Evolutionary conservation across 257 asterid genomes (phyloP).

Genomic region (Gentiana straminea): DNA sequence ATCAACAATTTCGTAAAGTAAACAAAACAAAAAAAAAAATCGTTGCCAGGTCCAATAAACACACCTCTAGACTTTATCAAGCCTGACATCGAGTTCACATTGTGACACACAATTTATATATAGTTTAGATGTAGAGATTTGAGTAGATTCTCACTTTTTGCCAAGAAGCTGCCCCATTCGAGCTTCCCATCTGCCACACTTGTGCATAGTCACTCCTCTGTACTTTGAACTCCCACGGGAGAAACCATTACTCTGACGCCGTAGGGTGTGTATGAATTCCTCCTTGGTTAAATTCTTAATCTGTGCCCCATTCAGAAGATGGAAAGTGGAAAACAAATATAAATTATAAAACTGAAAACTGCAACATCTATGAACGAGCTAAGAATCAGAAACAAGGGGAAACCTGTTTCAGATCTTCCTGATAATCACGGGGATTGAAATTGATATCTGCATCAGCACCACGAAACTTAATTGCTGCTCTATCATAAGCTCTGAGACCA

Average conservation of each 20-base stretch:
- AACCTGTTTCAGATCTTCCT: constrained; percentile 35
- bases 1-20: not conserved
- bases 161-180: constrained; percentile 93
- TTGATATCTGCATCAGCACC: constrained; percentile 41
- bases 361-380: too few relatives aligned
- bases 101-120: not conserved
- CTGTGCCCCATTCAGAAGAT: constrained; percentile 21
- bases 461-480: constrained; percentile 40
- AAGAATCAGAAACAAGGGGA: too few relatives aligned
- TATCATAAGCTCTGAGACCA: constrained; percentile 32
- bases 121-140: not conserved
- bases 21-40: not conserved
- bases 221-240: constrained; percentile 93
- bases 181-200: constrained; percentile 97
- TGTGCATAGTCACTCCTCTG: constrained; percentile 91
- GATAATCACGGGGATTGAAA: constrained; percentile 28
- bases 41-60: constrained; percentile 10
- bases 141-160: constrained; percentile 49
- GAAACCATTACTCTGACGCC: constrained; percentile 88
- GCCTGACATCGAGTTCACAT: not conserved
- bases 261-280: constrained; percentile 79
- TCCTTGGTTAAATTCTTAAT: constrained; percentile 70
- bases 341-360: too few relatives aligned
- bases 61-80: not conserved
- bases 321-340: not conserved